Conservation (phyloP, 495 filamentous ascomycete species). For the Neurospora sp. region DNA sequence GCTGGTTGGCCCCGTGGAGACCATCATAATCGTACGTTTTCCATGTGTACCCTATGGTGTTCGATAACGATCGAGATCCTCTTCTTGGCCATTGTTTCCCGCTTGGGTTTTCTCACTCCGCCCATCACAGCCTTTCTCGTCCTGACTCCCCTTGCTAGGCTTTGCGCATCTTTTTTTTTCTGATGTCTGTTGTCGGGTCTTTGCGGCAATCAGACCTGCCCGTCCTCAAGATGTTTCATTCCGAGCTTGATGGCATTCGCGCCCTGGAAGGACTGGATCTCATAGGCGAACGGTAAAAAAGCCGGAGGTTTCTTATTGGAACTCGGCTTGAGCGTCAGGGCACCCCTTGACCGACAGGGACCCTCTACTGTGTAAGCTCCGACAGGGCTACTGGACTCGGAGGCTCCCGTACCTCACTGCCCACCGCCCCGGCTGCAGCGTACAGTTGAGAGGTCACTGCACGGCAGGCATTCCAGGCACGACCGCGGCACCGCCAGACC, state of each 20-base stretch:
- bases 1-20: conserved; percentile 6
- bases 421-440: background rate
- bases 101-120: background rate
- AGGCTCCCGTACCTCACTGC: background rate
- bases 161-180: background rate
- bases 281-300: background rate
- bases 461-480: background rate
- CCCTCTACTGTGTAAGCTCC: background rate
- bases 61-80: conserved; percentile 28
- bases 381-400: background rate
- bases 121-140: conserved; percentile 1
- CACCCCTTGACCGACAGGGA: background rate
- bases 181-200: background rate
- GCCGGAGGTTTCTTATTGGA: background rate
- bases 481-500: background rate
- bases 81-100: conserved; percentile 5
- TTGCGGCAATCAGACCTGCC: background rate
- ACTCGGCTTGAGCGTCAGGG: background rate
- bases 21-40: conserved; percentile 26
- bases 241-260: background rate
- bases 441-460: background rate
- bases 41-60: conserved; percentile 18
- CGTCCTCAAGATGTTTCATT: background rate
- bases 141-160: background rate
- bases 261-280: background rate